phyloP scores from a whole-genome alignment of 371 early-diverging fungal genomes.

The Rhizopus microsporus region DNA sequence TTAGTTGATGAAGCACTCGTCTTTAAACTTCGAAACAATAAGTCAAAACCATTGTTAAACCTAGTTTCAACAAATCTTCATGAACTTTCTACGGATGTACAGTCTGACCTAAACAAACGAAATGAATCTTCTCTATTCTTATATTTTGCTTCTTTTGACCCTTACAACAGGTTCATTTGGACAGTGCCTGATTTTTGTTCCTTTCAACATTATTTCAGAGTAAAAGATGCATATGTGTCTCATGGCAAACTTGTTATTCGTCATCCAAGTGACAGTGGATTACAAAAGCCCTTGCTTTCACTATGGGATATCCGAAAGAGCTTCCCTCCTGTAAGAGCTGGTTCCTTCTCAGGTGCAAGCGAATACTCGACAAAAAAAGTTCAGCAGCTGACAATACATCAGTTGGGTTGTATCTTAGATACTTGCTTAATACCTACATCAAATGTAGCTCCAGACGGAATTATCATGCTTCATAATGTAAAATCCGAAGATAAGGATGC shows the following conservation, averaged over 20 bases:
- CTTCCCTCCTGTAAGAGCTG: slow-evolving; percentile 29
- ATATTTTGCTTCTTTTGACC: slow-evolving; percentile 30
- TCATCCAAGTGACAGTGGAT: slow-evolving; percentile 11
- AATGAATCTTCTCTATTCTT: slow-evolving; percentile 40
- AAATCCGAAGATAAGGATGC: not conserved
- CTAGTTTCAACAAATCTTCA: slow-evolving; percentile 50
- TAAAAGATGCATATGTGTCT: slow-evolving; percentile 50
- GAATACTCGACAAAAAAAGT: slow-evolving; percentile 16
- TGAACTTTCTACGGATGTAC: slow-evolving; percentile 30
- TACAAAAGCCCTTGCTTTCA: slow-evolving; percentile 18
- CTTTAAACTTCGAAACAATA: slow-evolving; percentile 23
- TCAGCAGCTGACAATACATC: slow-evolving; percentile 22
- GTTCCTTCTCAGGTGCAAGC: slow-evolving; percentile 37
- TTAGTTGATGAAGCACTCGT: slow-evolving; percentile 39
- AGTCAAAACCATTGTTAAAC: slow-evolving; percentile 22
- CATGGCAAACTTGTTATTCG: slow-evolving; percentile 48
- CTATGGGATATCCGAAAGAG: slow-evolving; percentile 39
- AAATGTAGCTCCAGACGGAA: not conserved
- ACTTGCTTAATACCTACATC: slow-evolving; percentile 22
- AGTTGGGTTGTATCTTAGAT: slow-evolving; percentile 24
- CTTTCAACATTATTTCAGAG: slow-evolving; percentile 36
- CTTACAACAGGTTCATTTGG: slow-evolving; percentile 33
- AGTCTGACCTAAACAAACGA: slow-evolving; percentile 9
- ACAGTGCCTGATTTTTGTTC: slow-evolving; percentile 31
- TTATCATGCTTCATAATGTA: not conserved